Percentiles rank a stretch among this genome's conserved stretches.
phyloP scores from a whole-genome alignment of 306 rosid genomes.

The Trichosanthes truncata region DNA sequence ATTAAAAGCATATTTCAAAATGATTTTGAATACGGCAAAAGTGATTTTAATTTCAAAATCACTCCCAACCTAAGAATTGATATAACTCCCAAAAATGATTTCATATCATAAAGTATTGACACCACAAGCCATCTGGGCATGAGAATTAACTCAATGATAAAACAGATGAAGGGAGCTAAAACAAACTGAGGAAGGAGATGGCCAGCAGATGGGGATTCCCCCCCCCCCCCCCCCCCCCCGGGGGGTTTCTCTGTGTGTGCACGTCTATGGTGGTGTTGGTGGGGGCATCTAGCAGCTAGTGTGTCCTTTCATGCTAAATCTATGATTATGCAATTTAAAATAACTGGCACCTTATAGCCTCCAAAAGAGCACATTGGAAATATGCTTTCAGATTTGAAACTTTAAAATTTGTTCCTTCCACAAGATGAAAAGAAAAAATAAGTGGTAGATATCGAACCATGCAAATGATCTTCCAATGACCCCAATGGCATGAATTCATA shows the following conservation, averaged over 20 bases:
- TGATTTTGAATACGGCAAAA: no score
- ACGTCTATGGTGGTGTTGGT: not conserved
- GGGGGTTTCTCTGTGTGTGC: no score
- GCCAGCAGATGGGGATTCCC: no score
- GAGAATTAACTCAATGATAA: no score
- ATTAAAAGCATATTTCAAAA: no score
- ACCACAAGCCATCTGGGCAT: not conserved
- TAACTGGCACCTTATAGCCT: not conserved
- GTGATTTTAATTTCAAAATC: no score
- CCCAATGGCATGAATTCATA: constrained; percentile 98
- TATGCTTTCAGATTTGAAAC: not conserved
- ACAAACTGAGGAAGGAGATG: no score
- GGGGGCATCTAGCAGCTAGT: not conserved
- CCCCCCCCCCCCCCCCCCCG: no score
- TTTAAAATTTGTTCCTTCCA: not conserved
- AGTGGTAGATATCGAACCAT: constrained; percentile 46
- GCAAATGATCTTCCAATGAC: constrained; percentile 98
- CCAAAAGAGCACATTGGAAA: not conserved
- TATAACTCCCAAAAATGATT: not conserved
- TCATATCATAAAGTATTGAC: not conserved
- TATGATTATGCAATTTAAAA: not conserved
- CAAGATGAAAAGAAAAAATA: constrained; percentile 1
- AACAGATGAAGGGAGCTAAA: no score
- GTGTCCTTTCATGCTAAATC: not conserved
- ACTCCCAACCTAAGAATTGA: no score